phyloP scores from a whole-genome alignment of 768 basidiomycete species.

The Antrodiella citrinella region DNA sequence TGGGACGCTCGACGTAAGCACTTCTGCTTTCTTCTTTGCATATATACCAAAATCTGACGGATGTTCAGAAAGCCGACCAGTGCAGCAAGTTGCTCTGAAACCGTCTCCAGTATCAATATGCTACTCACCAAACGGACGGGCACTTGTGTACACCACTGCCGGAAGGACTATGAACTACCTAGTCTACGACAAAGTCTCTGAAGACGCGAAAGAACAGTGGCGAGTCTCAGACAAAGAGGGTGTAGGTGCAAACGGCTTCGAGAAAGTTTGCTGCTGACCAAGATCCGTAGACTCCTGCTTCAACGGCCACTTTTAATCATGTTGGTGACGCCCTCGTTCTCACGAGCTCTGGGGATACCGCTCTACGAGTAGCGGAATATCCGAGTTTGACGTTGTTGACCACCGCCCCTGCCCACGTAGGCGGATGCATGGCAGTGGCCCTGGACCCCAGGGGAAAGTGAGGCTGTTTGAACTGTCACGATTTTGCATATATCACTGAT shows the following conservation, averaged over 20 bases:
- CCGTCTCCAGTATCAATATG: constrained; percentile 55
- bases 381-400: constrained; percentile 53
- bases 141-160: constrained; percentile 54
- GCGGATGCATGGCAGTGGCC: constrained; percentile 70
- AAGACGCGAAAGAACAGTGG: constrained; percentile 49
- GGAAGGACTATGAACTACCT: constrained; percentile 56
- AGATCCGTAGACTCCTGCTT: constrained; percentile 37
- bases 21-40: not conserved
- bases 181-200: constrained; percentile 43
- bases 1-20: constrained; percentile 79
- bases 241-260: too few relatives aligned
- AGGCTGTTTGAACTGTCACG: too few relatives aligned
- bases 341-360: constrained; percentile 55
- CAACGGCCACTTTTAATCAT: constrained; percentile 71
- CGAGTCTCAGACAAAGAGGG: too few relatives aligned
- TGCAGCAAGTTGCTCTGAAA: constrained; percentile 53
- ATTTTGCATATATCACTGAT: constrained; percentile 1
- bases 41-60: not conserved
- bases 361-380: constrained; percentile 62
- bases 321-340: constrained; percentile 63
- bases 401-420: constrained; percentile 67
- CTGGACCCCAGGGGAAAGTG: constrained; percentile 75
- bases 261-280: too few relatives aligned
- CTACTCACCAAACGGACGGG: constrained; percentile 67
- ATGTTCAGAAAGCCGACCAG: constrained; percentile 60